Percentiles rank a stretch among this genome's conserved stretches.
phyloP scores from a whole-genome alignment of 306 rosid genomes.

The Cucurbita argyrosperma region DNA sequence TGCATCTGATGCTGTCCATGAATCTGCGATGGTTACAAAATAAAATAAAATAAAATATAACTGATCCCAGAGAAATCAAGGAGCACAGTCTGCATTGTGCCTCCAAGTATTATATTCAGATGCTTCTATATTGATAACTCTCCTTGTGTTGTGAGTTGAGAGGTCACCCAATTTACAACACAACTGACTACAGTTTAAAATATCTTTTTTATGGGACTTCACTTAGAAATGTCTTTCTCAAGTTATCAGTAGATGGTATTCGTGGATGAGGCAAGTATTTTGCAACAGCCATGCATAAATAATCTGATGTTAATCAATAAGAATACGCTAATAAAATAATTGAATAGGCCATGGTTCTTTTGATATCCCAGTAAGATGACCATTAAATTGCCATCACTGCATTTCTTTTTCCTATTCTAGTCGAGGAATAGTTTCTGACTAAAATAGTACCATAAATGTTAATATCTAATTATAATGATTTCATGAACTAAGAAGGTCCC shows the following conservation, averaged over 20 bases:
- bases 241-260: background rate
- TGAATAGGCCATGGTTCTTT: background rate
- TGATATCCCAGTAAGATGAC: background rate
- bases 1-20: slow-evolving; percentile 94
- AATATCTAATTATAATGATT: background rate
- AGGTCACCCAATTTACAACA: background rate
- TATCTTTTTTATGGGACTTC: background rate
- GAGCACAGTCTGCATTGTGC: background rate
- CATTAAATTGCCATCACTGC: background rate
- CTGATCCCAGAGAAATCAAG: slow-evolving; percentile 6
- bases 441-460: background rate
- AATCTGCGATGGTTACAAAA: slow-evolving; percentile 29
- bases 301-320: background rate
- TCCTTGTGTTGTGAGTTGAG: background rate
- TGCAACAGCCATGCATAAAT: background rate
- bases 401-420: background rate
- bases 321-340: background rate
- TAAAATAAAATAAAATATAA: slow-evolving; percentile 5
- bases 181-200: background rate
- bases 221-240: background rate
- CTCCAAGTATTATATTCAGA: background rate
- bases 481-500: background rate
- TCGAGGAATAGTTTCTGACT: background rate
- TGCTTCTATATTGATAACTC: background rate
- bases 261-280: background rate